phyloP scores from a whole-genome alignment of 495 filamentous ascomycete species.

The Penicillium alfredii region DNA sequence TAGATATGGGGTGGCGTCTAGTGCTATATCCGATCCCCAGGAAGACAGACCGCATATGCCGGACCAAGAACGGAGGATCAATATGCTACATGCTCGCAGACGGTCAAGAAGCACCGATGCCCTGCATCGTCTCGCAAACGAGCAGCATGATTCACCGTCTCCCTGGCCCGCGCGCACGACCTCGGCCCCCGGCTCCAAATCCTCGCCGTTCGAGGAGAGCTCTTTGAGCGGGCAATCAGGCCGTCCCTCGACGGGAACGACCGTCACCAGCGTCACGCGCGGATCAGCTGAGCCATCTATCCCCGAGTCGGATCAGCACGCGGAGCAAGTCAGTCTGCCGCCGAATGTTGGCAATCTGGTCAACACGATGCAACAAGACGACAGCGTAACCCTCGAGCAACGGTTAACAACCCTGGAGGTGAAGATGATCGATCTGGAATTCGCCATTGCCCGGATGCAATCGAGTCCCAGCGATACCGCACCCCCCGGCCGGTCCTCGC shows the following conservation, averaged over 20 bases:
- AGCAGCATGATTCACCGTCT: slow-evolving; percentile 22
- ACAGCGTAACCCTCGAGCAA: slow-evolving; percentile 44
- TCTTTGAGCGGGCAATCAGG: slow-evolving; percentile 26
- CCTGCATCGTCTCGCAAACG: slow-evolving; percentile 18
- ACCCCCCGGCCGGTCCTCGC: slow-evolving; percentile 11
- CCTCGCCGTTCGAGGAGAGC: slow-evolving; percentile 14
- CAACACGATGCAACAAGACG: slow-evolving; percentile 41
- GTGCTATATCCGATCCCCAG: slow-evolving; percentile 23
- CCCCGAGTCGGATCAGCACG: slow-evolving; percentile 9
- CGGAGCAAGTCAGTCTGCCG: slow-evolving; percentile 25
- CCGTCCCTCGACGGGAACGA: slow-evolving; percentile 28
- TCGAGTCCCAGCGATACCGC: slow-evolving; percentile 19
- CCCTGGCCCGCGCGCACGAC: slow-evolving; percentile 24
- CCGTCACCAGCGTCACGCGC: slow-evolving; percentile 27
- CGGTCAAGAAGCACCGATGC: slow-evolving; percentile 31
- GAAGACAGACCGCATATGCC: slow-evolving; percentile 14
- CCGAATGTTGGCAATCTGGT: slow-evolving; percentile 41
- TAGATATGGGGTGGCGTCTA: slow-evolving; percentile 25
- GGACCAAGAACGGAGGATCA: slow-evolving; percentile 15
- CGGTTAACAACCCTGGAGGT: slow-evolving; percentile 48
- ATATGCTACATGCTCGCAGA: slow-evolving; percentile 20
- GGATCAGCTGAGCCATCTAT: slow-evolving; percentile 21
- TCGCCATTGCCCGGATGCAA: slow-evolving; percentile 49
- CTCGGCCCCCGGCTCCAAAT: slow-evolving; percentile 22
- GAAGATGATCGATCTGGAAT: slow-evolving; percentile 51